phyloP scores from a whole-genome alignment of 2,329 filamentous ascomycete genomes.

The Microcyclosporella mali region DNA sequence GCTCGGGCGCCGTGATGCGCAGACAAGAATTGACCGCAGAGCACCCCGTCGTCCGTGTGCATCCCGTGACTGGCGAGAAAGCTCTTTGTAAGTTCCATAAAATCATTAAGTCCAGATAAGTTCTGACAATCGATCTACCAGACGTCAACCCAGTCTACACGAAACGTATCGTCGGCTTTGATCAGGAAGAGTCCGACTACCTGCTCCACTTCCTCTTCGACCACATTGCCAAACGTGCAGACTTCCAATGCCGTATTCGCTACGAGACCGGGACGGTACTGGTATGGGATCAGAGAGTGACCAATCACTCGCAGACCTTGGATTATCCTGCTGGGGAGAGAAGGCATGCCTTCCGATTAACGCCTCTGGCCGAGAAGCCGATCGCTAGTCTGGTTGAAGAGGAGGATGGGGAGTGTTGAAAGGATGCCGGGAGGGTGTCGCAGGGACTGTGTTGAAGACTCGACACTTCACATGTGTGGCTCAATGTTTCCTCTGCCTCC shows the following conservation, averaged over 20 bases:
- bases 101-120: not conserved
- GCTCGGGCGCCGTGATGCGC: constrained; percentile 24
- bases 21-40: constrained; percentile 36
- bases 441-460: constrained; percentile 6
- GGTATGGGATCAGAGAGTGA: constrained; percentile 18
- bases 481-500: no score
- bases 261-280: constrained; percentile 23
- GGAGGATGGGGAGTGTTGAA: constrained; percentile 21
- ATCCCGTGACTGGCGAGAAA: constrained; percentile 72
- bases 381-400: constrained; percentile 22
- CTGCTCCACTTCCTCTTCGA: constrained; percentile 64
- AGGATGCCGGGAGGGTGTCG: constrained; percentile 6
- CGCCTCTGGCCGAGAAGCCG: constrained; percentile 23
- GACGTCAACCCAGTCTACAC: constrained; percentile 75
- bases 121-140: not conserved
- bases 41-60: constrained; percentile 70
- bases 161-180: constrained; percentile 68
- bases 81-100: constrained; percentile 47
- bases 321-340: constrained; percentile 23
- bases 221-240: constrained; percentile 17
- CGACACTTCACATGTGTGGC: no score
- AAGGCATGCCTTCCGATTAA: constrained; percentile 26
- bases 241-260: constrained; percentile 21
- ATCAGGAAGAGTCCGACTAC: constrained; percentile 75
- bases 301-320: constrained; percentile 19